Percentiles rank a stretch among this genome's conserved stretches.
Conservation (phyloP, 2,329 filamentous ascomycete species). For the Microsporum audouinii region DNA sequence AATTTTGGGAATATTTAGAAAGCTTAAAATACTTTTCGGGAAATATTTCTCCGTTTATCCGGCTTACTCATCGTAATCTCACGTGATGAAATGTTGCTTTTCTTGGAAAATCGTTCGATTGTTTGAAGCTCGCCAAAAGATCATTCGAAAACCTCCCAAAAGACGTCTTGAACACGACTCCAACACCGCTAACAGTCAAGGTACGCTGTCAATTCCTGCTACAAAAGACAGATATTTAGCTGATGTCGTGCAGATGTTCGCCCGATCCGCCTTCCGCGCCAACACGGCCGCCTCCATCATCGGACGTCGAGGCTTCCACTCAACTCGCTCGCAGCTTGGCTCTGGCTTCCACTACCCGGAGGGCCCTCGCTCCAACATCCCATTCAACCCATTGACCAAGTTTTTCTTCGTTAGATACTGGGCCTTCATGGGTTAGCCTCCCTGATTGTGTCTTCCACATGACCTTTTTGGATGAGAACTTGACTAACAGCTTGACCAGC, state of each 20-base stretch:
- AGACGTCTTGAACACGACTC: neutral
- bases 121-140: neutral
- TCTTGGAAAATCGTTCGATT: conserved; percentile 1
- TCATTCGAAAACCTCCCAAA: neutral
- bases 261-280: conserved; percentile 54
- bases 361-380: conserved; percentile 86
- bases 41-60: neutral
- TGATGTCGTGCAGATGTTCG: conserved; percentile 60
- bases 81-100: neutral
- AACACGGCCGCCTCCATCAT: conserved; percentile 52
- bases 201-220: neutral
- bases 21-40: neutral
- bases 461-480: neutral
- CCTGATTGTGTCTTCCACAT: neutral
- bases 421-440: conserved; percentile 56
- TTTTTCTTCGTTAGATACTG: conserved; percentile 78
- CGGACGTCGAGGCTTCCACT: conserved; percentile 87
- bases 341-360: conserved; percentile 98
- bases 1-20: neutral
- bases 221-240: neutral
- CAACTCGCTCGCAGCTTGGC: conserved; percentile 70
- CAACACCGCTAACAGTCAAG: neutral
- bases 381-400: conserved; percentile 89
- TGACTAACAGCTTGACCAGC: conserved; percentile 28
- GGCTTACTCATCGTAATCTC: neutral